Percentiles rank a stretch among this genome's conserved stretches.
Evolutionary conservation across 345 rosid species (phyloP).

Genomic region (Lepidium sativum): DNA sequence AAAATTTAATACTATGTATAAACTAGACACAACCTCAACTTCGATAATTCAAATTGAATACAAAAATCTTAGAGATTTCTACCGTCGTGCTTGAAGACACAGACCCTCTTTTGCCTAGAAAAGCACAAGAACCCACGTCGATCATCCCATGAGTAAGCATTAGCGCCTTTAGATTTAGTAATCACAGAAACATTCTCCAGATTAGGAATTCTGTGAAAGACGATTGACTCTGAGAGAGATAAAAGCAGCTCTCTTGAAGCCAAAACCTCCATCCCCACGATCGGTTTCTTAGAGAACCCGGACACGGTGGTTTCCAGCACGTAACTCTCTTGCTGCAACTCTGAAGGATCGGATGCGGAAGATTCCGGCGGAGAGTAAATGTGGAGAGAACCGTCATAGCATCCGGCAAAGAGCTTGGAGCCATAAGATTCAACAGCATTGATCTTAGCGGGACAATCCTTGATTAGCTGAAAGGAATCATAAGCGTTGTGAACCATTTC

Average conservation of each 20-base stretch:
- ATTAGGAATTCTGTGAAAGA: slow-evolving; percentile 78
- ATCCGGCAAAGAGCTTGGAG: slow-evolving; percentile 71
- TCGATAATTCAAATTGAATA: not conserved
- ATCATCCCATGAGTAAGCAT: slow-evolving; percentile 88
- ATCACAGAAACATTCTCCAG: slow-evolving; percentile 85
- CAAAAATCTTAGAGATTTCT: not conserved
- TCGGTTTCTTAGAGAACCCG: slow-evolving; percentile 74
- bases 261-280: slow-evolving; percentile 66
- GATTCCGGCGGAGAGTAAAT: slow-evolving; percentile 66
- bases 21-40: not conserved
- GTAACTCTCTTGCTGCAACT: slow-evolving; percentile 54
- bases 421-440: slow-evolving; percentile 75
- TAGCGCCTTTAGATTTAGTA: slow-evolving; percentile 90
- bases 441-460: slow-evolving; percentile 51
- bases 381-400: slow-evolving; percentile 88
- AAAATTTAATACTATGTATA: not conserved
- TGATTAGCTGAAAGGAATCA: slow-evolving; percentile 75
- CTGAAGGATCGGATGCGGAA: slow-evolving; percentile 45
- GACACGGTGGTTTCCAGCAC: slow-evolving; percentile 44
- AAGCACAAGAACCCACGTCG: slow-evolving; percentile 86
- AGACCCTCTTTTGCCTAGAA: slow-evolving; percentile 85
- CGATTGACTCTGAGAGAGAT: slow-evolving; percentile 84
- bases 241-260: slow-evolving; percentile 67
- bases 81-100: slow-evolving; percentile 93
- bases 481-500: slow-evolving; percentile 92